Base-by-base conservation (phyloP, 176 grass and related monocot genomes). In the Musa beccarii region DNA sequence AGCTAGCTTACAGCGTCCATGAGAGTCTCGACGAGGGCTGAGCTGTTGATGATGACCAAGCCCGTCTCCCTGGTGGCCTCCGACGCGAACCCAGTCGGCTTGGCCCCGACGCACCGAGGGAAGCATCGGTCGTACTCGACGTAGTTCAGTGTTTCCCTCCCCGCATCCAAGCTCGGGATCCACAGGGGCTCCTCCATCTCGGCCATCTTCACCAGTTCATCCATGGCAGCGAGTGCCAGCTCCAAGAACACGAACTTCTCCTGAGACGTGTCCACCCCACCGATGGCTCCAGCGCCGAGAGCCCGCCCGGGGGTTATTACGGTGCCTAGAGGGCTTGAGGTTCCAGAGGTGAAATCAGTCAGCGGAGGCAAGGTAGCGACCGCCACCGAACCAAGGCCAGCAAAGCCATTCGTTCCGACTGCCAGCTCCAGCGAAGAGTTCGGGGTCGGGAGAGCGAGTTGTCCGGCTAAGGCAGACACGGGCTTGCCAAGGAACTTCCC, bases 181-280 rank as follows among this genome's bases (percentile, higher is more conserved):
- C 96, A 99, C 74, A 99, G 26, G 0, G 86, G 96, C 21, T 92
- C 89, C 2, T 74, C 82, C 96, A 84, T 86, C 51, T 89, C 81
- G 1, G 91, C 91, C 96, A 99, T 99, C 83, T 95, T 95, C 72
- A 99, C 81, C 51, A 99, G 88, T 70, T 95, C 91, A 43, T 92
- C 75, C 81, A 94, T 92, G 7, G 96, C 91, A 7, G 74, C 78
- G 26, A 84, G 62, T 1, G 91, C 96, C 53, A 99, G 84, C 74
- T 99, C 83, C 74, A 91, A 49, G 51, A 99, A 71, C 79, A 88
- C 52, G 16, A 83, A 94, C 61, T 86, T 81, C 49, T 88, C 86
- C 59, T 78, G 50, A 11, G 85, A 83, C 54, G 70, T 91, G 49
- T 95, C 83, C 13, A 81, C 23, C 50, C 76, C 71, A 62, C 50